Evolutionary conservation across 768 basidiomycete genomes (phyloP), one percentile per base, ranked within the genome.

Genomic region (Antrodiella citrinella): DNA sequence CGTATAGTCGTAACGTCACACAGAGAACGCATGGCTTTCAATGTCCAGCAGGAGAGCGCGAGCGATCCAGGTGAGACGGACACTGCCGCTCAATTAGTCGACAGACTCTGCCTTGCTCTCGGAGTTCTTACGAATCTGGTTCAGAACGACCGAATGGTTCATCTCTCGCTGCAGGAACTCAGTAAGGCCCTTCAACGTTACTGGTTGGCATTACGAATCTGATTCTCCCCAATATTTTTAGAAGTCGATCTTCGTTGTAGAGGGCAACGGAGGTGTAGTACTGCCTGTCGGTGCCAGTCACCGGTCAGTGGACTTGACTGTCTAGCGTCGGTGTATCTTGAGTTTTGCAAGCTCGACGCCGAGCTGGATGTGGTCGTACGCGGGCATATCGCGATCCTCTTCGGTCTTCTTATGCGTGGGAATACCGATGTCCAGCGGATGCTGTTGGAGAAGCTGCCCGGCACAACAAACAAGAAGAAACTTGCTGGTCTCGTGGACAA

Each of bases 71-170:
- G 57, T 5, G 57, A 57, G 2, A 56, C 57, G 19, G 64, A 67
- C 20, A 52, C 57, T 13, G 58, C 65, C 0, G 67, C 72, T 3
- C 70, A 75, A 35, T 67, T 74, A 3, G 69, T 86, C n/a, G 90
- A 91, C 60, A 72, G 75, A 26, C 68, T 89, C 3, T 91, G 87
- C 62, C 80, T 91, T 22, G 76, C 81, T 4, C 73, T 91, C 4
- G 89, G 82, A 1, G 67, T 91, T 9, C 67, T 91, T 38, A 87
- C 86, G 47, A 91, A 90, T 62, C 68, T 91, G 40, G 78, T 87
- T 0, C 84, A 89, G 30, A 35, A 35, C 15, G 30, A 35, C 30
- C 7, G 30, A 15, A 35, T 15, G 30, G 30, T 15, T 35, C 30
- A 35, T 15, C 7, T 35, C 7, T 7, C 30, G 15, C 15, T 35